These are phyloP conservation scores for Aulographum hederae DNA, from an alignment of 2,329 filamentous ascomycete genomes.

Conservation along the genomic window DNA sequence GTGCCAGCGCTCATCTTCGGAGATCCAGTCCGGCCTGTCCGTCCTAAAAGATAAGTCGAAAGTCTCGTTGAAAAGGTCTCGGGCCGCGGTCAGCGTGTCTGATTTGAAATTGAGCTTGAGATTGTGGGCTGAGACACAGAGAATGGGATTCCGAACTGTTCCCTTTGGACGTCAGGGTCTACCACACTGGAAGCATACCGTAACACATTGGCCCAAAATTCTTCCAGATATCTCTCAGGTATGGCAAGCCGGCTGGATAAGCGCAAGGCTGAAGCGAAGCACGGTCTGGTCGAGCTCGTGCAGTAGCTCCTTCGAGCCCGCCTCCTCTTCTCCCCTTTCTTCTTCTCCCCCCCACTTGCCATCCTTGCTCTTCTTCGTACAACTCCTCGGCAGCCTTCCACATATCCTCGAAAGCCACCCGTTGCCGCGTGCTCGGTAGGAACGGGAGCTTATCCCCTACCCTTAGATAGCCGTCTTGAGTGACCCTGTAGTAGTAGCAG, in stretches of 20 bases:
- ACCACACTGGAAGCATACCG: too few relatives aligned
- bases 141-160: too few relatives aligned
- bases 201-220: too few relatives aligned
- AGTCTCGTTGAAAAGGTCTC: too few relatives aligned
- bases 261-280: neutral
- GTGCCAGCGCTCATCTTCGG: neutral
- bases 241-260: too few relatives aligned
- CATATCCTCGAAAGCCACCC: neutral
- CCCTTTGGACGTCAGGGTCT: too few relatives aligned
- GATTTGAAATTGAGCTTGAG: neutral
- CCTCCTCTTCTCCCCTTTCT: neutral
- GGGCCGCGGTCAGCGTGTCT: neutral
- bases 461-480: neutral
- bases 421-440: neutral
- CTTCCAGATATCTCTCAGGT: too few relatives aligned
- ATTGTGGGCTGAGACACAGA: neutral
- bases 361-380: neutral
- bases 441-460: neutral
- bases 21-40: neutral
- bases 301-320: neutral
- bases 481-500: neutral
- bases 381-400: neutral
- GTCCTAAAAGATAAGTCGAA: too few relatives aligned
- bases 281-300: neutral
- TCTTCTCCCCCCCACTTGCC: neutral